Percentiles rank a stretch among this genome's conserved stretches.
These are phyloP conservation scores for Cryptococcus sp. DNA, from an alignment of 1,284 basidiomycete genomes.

Conservation along the genomic window DNA sequence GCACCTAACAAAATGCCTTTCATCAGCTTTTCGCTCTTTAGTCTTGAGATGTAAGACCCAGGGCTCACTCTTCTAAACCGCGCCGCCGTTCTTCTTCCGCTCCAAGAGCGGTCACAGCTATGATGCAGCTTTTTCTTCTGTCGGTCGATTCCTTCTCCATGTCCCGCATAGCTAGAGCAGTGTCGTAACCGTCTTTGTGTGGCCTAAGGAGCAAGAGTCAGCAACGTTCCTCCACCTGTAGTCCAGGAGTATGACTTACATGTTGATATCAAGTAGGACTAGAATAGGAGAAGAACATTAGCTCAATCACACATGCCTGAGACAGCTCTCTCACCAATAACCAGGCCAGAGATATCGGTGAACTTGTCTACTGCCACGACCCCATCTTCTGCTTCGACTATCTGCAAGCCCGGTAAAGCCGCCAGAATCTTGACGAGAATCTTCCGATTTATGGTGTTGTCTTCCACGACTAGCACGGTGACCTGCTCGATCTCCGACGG, in stretches of 20 bases:
- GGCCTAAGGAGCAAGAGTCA: constrained; percentile 22
- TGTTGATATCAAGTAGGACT: constrained; percentile 51
- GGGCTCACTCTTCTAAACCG: constrained; percentile 44
- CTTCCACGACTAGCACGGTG: constrained; percentile 49
- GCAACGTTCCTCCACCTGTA: not conserved
- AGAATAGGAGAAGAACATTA: not conserved
- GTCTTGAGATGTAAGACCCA: not conserved
- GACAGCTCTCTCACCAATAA: constrained; percentile 4
- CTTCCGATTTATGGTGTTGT: constrained; percentile 49
- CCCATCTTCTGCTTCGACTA: constrained; percentile 44
- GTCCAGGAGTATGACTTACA: constrained; percentile 20
- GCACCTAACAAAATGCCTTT: constrained; percentile 14
- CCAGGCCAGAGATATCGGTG: constrained; percentile 17
- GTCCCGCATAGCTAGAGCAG: constrained; percentile 37
- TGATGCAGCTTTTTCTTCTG: constrained; percentile 32
- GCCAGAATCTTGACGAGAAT: constrained; percentile 47
- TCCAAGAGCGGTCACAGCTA: constrained; percentile 48
- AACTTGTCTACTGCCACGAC: constrained; percentile 42
- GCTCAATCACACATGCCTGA: not conserved
- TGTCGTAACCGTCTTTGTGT: constrained; percentile 47
- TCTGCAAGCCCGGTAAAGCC: constrained; percentile 2
- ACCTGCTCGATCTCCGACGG: not conserved
- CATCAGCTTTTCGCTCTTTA: not conserved
- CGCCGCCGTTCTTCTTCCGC: constrained; percentile 41
- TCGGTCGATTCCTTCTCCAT: constrained; percentile 25